phyloP scores from a whole-genome alignment of 768 basidiomycete genomes.

The Panaeolus cyanescens region DNA sequence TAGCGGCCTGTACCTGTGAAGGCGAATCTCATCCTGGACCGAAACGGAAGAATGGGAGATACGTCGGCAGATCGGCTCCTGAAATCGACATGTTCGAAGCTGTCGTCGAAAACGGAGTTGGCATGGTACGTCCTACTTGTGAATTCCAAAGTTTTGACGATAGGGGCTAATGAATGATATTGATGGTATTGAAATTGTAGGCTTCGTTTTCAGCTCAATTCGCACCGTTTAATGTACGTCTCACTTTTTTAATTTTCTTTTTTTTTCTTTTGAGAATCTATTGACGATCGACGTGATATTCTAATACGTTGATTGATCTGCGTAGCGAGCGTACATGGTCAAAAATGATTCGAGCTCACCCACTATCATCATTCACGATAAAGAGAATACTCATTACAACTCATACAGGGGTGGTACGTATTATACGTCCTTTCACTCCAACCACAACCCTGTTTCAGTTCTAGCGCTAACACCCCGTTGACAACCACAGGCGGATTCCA shows the following conservation, averaged over 20 bases:
- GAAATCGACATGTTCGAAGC: slow-evolving; percentile 76
- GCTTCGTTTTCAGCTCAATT: slow-evolving; percentile 53
- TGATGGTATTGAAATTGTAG: too few species aligned
- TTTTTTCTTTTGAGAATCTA: slow-evolving; percentile 29
- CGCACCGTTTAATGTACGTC: slow-evolving; percentile 60
- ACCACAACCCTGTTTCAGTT: too few species aligned
- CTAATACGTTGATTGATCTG: too few species aligned
- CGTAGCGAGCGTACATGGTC: slow-evolving; percentile 57
- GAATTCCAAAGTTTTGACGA: neutral
- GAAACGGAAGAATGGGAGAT: slow-evolving; percentile 46
- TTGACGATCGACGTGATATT: too few species aligned
- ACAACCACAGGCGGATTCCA: slow-evolving; percentile 49
- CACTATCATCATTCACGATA: slow-evolving; percentile 50
- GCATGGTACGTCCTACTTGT: slow-evolving; percentile 9
- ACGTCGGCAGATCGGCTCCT: slow-evolving; percentile 64
- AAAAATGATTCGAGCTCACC: slow-evolving; percentile 38
- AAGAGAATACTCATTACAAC: slow-evolving; percentile 47
- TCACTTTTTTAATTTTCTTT: slow-evolving; percentile 16
- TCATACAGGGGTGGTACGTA: slow-evolving; percentile 15
- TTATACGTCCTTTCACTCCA: slow-evolving; percentile 8
- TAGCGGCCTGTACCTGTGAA: slow-evolving; percentile 41
- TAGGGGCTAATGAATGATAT: slow-evolving; percentile 13
- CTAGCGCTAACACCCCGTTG: too few species aligned
- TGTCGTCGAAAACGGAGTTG: slow-evolving; percentile 28
- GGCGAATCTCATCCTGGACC: slow-evolving; percentile 45